Percentiles rank a stretch among this genome's conserved stretches.
Evolutionary conservation across 2,329 filamentous ascomycete species (phyloP).

Genomic region (Phyllosticta capitalensis): DNA sequence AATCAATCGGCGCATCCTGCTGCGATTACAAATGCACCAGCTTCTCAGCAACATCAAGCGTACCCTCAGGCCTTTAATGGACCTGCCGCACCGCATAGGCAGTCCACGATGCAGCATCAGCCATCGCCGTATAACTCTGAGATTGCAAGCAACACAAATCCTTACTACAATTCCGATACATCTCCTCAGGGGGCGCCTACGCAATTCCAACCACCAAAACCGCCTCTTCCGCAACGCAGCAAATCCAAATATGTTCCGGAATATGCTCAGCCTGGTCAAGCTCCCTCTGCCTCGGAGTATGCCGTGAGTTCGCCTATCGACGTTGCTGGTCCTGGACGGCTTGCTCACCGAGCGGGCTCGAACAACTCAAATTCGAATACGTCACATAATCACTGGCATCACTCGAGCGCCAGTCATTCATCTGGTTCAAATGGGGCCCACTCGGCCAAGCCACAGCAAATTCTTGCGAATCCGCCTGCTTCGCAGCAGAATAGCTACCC

Average conservation of each 20-base stretch:
- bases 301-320: not conserved
- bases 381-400: not conserved
- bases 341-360: not conserved
- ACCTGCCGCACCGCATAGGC: not conserved
- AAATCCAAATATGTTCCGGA: not conserved
- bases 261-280: not conserved
- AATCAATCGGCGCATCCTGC: not conserved
- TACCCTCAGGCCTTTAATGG: not conserved
- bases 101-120: not conserved
- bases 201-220: not conserved
- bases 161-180: not conserved
- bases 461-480: not conserved
- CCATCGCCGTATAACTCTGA: not conserved
- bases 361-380: not conserved
- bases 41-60: not conserved
- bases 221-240: not conserved
- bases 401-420: not conserved
- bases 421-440: not conserved
- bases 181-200: not conserved
- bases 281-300: not conserved
- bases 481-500: not conserved
- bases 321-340: not conserved
- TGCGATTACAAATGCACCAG: not conserved
- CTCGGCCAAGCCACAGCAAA: not conserved
- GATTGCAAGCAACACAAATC: not conserved